Percentiles rank a stretch among this genome's conserved stretches.
These are phyloP conservation scores for Endotrypanum monterogeii DNA, from an alignment of 208 protist genomes.

Conservation along the genomic window DNA sequence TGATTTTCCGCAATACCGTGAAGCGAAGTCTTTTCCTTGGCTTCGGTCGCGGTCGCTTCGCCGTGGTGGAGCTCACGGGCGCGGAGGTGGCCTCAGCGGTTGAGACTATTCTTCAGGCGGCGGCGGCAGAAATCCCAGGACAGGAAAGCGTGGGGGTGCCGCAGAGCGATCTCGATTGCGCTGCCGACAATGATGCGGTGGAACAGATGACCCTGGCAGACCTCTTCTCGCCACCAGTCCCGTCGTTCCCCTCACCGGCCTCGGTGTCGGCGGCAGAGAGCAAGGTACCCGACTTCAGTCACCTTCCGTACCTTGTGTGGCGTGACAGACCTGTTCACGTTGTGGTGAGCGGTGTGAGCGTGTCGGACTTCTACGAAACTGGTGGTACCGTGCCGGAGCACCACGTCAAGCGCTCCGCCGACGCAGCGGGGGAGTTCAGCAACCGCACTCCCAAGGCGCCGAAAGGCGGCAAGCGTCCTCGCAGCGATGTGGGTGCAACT, in stretches of 20 bases:
- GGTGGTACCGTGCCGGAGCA: constrained; percentile 60
- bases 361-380: constrained; percentile 60
- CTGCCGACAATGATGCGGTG: not conserved
- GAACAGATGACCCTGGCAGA: constrained; percentile 37
- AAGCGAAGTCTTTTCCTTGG: constrained; percentile 62
- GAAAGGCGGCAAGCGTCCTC: constrained; percentile 1
- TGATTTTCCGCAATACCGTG: constrained; percentile 57
- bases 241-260: not conserved
- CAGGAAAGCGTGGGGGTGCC: not conserved
- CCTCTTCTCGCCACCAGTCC: constrained; percentile 20
- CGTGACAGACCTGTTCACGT: constrained; percentile 43
- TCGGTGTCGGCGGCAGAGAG: not conserved
- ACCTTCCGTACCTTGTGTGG: constrained; percentile 47
- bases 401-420: constrained; percentile 6
- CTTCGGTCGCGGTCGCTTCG: constrained; percentile 57
- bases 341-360: constrained; percentile 46
- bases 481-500: not conserved
- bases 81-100: constrained; percentile 27
- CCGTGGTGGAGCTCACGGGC: constrained; percentile 60
- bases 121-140: not conserved
- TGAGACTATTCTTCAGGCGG: constrained; percentile 14
- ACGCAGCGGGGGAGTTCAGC: constrained; percentile 6
- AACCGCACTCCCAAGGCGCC: constrained; percentile 14
- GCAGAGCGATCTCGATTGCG: not conserved
- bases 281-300: constrained; percentile 18